Evolutionary conservation across 495 filamentous ascomycete genomes (phyloP), one percentile per base, ranked within the genome.

Genomic region (Neurospora sp.): DNA sequence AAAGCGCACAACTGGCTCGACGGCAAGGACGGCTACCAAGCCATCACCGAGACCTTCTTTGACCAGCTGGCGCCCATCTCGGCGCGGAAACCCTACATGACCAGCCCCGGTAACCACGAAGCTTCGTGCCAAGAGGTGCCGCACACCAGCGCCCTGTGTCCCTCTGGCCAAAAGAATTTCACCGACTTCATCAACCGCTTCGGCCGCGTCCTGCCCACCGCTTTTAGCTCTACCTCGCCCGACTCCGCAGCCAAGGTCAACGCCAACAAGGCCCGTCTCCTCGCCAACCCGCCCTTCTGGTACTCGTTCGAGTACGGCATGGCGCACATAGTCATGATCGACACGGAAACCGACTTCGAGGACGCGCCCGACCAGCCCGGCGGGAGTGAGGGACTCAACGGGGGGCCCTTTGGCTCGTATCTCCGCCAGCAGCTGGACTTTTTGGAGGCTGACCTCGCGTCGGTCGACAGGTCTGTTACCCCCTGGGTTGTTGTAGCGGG

Each of bases 231-330:
- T 0, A 81, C 78, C 0, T 87, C 87, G 0, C 73, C 80, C 0
- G 82, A 82, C 1, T 70, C 74, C 76, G 16, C 81, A 81, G 87
- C 87, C 0, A 81, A 81, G 37, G 71, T 81, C 18, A 79, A 82
- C 42, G 87, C 87, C 18, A 80, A 82, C 68, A 81, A 83, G 73
- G 88, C 88, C 3, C 76, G 80, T 6, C 53, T 72, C 37, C 83
- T 88, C 4, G 80, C 88, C 4, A 85, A 87, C 39, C 88, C 88
- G 2, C 88, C 88, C 1, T 90, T 90, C 81, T 90, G 88, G 88
- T 90, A 88, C 78, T 89, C 87, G 0, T 90, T 90, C 78, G 87
- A 90, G 69, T 88, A 89, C 80, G 88, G 88, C 74, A 86, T 88
- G 84, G 83, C 82, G 7, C 88, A 90, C 79, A 77, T 87, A 69